Percentiles rank a stretch among this genome's conserved stretches.
These are phyloP conservation scores for Dicorynia guianensis DNA, from an alignment of 306 rosid species.

Conservation along the genomic window DNA sequence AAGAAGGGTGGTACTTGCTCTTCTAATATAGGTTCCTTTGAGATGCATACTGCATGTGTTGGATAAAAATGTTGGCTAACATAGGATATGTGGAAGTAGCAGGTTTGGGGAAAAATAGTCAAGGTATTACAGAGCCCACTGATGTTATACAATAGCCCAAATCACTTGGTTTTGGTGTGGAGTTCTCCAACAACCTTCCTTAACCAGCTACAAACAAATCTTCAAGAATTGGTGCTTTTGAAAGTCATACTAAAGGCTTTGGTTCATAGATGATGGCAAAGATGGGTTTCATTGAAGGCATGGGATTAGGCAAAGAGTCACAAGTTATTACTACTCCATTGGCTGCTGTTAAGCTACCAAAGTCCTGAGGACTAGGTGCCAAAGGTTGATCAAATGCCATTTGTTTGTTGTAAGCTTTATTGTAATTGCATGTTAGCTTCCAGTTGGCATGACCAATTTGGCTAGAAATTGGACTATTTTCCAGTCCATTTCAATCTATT, in stretches of 20 bases:
- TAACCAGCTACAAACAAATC: constrained; percentile 42
- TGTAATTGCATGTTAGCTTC: constrained; percentile 12
- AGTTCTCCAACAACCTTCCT: constrained; percentile 53
- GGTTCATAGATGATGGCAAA: constrained; percentile 98
- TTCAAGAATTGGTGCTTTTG: constrained; percentile 68
- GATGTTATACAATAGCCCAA: constrained; percentile 86
- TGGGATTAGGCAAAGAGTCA: constrained; percentile 77
- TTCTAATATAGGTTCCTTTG: constrained; percentile 66
- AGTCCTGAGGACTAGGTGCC: constrained; percentile 86
- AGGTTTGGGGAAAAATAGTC: constrained; percentile 89
- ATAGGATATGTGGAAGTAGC: constrained; percentile 87
- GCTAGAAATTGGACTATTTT: no score
- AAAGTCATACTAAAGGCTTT: constrained; percentile 87
- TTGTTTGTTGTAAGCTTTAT: no score
- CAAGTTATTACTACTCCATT: constrained; percentile 86
- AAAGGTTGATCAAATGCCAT: constrained; percentile 44
- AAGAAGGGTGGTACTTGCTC: constrained; percentile 47
- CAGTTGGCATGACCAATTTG: no score
- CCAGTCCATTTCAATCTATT: no score
- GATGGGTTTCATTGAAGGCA: no score
- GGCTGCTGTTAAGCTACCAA: constrained; percentile 70
- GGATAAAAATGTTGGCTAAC: constrained; percentile 96
- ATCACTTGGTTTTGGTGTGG: constrained; percentile 91
- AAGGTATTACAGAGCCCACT: constrained; percentile 79
- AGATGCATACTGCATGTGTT: constrained; percentile 89